Evolutionary conservation across 805 yeast species (phyloP).

Genomic region (Priceomyces medius): DNA sequence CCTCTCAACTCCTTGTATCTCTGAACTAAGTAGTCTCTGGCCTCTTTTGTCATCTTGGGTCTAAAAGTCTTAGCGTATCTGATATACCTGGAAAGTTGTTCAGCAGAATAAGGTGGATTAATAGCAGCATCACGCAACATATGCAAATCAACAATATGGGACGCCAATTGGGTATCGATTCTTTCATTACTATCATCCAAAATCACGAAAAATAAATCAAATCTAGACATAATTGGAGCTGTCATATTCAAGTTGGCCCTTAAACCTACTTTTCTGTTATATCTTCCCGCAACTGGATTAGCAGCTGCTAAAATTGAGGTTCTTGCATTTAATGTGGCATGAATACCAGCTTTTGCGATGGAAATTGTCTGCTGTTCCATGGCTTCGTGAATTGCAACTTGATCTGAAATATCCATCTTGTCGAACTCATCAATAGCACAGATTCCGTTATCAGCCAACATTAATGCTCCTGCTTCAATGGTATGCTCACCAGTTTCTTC

Average conservation of each 20-base stretch:
- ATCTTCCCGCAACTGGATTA: constrained; percentile 95
- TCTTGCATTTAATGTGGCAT: constrained; percentile 95
- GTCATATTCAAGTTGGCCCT: constrained; percentile 91
- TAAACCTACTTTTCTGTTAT: constrained; percentile 80
- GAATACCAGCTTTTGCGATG: constrained; percentile 98
- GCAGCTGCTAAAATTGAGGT: constrained; percentile 98
- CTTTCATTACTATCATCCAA: constrained; percentile 92
- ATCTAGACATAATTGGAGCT: constrained; percentile 98
- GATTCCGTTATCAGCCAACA: constrained; percentile 97
- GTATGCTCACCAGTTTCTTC: constrained; percentile 97
- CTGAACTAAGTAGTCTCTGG: constrained; percentile 72
- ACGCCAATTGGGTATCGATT: constrained; percentile 85
- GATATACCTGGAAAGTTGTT: constrained; percentile 83
- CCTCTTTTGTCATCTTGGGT: constrained; percentile 80
- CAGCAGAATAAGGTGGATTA: constrained; percentile 83
- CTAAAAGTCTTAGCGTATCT: constrained; percentile 90
- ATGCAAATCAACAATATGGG: constrained; percentile 90
- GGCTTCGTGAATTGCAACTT: constrained; percentile 98
- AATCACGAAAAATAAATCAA: constrained; percentile 91
- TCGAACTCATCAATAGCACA: constrained; percentile 99
- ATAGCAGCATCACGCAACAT: constrained; percentile 90
- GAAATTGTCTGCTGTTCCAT: constrained; percentile 99
- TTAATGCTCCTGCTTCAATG: constrained; percentile 97
- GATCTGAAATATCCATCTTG: constrained; percentile 93
- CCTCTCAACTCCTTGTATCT: constrained; percentile 82